Conservation (phyloP, 2,329 filamentous ascomycete genomes). For the Alternaria triticimaculans region DNA sequence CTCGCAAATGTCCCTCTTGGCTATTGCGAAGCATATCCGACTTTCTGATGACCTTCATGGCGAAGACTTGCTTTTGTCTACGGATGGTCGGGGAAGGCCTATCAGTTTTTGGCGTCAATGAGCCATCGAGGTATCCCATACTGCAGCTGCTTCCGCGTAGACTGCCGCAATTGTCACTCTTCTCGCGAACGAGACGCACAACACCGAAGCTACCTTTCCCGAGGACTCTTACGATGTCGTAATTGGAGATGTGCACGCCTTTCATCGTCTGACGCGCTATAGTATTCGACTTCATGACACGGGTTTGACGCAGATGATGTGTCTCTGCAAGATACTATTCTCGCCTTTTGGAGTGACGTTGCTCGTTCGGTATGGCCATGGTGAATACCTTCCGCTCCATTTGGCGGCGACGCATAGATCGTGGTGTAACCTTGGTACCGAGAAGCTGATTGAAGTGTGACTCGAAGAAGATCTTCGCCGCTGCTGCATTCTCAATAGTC, state of each 20-base stretch:
- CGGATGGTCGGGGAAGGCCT: neutral
- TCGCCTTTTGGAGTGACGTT: constrained; percentile 59
- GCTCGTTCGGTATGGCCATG: constrained; percentile 63
- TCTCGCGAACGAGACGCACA: constrained; percentile 82
- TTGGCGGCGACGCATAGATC: constrained; percentile 66
- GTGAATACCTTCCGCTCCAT: constrained; percentile 70
- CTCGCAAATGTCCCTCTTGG: constrained; percentile 90
- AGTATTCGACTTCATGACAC: constrained; percentile 71
- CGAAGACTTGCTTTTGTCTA: constrained; percentile 68
- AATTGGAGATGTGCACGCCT: constrained; percentile 66
- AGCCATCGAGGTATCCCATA: constrained; percentile 18
- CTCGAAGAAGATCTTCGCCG: constrained; percentile 86
- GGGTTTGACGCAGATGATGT: constrained; percentile 74
- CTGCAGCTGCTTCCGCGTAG: constrained; percentile 19
- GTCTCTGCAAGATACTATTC: constrained; percentile 73
- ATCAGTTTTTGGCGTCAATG: constrained; percentile 2
- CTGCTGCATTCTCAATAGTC: constrained; percentile 79
- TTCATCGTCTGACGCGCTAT: constrained; percentile 56
- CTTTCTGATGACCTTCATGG: constrained; percentile 97
- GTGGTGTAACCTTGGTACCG: constrained; percentile 59
- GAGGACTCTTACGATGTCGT: constrained; percentile 80
- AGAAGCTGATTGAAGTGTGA: constrained; percentile 79
- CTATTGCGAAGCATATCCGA: constrained; percentile 88
- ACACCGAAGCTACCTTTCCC: constrained; percentile 96
- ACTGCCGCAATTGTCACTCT: constrained; percentile 30